These are phyloP conservation scores for Pseudozyma tsukubaensis DNA, from an alignment of 1,284 basidiomycete genomes.

Conservation along the genomic window DNA sequence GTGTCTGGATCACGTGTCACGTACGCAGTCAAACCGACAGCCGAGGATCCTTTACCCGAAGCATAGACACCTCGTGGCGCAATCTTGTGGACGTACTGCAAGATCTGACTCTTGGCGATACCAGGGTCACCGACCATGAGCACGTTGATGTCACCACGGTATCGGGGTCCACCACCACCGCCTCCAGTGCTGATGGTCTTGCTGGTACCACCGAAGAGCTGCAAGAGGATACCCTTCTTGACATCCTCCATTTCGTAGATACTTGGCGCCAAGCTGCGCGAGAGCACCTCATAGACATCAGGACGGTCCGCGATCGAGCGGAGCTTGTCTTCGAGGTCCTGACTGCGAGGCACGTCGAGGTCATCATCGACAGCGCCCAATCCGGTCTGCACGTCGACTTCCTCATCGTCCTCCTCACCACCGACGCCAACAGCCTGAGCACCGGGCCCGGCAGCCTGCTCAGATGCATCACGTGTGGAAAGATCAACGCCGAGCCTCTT, in stretches of 20 bases:
- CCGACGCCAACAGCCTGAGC: constrained; percentile 84
- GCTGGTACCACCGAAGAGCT: constrained; percentile 96
- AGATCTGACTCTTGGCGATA: constrained; percentile 94
- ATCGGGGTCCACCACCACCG: constrained; percentile 92
- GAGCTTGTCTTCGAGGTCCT: constrained; percentile 75
- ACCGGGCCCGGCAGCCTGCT: constrained; percentile 67
- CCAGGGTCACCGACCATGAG: constrained; percentile 97
- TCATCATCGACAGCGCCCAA: constrained; percentile 31
- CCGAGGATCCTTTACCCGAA: constrained; percentile 96
- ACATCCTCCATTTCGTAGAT: constrained; percentile 99
- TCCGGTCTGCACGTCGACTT: constrained; percentile 47
- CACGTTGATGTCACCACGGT: constrained; percentile 97
- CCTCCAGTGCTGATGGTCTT: constrained; percentile 92
- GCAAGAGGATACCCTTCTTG: constrained; percentile 95
- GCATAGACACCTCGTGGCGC: constrained; percentile 87
- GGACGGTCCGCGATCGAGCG: constrained; percentile 78
- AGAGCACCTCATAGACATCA: constrained; percentile 88
- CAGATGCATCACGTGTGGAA: constrained; percentile 75
- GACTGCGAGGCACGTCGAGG: constrained; percentile 35
- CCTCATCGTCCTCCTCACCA: constrained; percentile 74
- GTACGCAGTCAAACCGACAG: constrained; percentile 97
- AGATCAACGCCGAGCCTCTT: constrained; percentile 82
- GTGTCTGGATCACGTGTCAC: constrained; percentile 97
- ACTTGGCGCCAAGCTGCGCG: constrained; percentile 88
- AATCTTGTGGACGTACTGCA: constrained; percentile 94